Evolutionary conservation across 352 stramenopile species (phyloP).

Genomic region (Globisporangium polare): DNA sequence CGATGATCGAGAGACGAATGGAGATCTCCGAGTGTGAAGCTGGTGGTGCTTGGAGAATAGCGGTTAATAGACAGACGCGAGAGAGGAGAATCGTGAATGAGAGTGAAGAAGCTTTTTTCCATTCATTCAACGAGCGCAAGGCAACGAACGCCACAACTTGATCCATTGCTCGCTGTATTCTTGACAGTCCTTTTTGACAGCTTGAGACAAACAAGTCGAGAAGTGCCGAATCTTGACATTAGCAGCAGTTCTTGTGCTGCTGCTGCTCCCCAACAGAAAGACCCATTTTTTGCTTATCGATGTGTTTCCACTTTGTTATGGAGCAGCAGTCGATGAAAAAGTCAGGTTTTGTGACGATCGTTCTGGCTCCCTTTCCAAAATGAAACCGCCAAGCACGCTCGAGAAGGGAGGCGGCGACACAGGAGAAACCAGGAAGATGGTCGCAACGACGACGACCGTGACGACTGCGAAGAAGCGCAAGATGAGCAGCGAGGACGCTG

Average conservation of each 20-base stretch:
- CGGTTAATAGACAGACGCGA: not conserved
- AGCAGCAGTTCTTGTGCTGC: too few species aligned
- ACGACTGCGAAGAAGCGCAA: slow-evolving; percentile 11
- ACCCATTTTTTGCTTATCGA: not conserved
- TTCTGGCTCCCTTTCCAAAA: too few species aligned
- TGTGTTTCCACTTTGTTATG: too few species aligned
- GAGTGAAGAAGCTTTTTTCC: not conserved
- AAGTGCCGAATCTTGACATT: not conserved
- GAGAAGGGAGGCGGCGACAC: not conserved
- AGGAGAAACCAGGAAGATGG: not conserved
- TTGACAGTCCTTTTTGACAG: not conserved
- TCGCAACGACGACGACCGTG: not conserved
- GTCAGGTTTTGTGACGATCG: too few species aligned
- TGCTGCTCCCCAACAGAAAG: not conserved
- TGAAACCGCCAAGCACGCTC: not conserved
- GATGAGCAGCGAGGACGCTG: not conserved
- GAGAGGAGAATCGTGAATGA: not conserved
- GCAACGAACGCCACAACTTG: not conserved
- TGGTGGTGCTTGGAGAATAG: not conserved
- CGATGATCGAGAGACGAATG: not conserved
- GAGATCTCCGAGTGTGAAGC: not conserved
- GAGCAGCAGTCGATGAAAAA: too few species aligned
- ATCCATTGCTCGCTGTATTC: not conserved
- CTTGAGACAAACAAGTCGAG: not conserved
- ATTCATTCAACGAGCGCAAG: not conserved